Evolutionary conservation across 2,329 filamentous ascomycete genomes (phyloP), one percentile per base, ranked within the genome.

Genomic region (Penicillium aurantiogriseum): DNA sequence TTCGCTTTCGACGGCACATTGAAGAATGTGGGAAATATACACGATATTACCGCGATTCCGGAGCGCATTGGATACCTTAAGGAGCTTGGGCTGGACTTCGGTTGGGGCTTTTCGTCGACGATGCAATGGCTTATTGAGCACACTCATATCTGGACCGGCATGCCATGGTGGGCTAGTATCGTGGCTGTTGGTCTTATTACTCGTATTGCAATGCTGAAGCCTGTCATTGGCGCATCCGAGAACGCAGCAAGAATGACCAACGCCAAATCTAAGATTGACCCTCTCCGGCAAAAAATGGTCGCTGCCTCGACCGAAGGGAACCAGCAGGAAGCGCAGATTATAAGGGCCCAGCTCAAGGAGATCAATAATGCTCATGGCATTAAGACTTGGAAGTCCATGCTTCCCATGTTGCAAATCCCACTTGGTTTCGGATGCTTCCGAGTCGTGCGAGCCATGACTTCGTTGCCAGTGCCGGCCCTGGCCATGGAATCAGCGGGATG

Each of bases 151-250:
- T 88, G 83, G 66, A 78, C 71, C 7, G 91, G 88, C 36, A 76
- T 91, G 54, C 90, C 91, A 13, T 97, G 94, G 94, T 92, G 90
- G 81, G 86, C 79, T 2, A 85, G 89, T 58, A 89, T 97, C 66
- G 74, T 88, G 44, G 74, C 81, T 5, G 83, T 88, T 0, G 87
- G 88, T 35, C 35, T 92, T 1, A 57, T 85, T 7, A 77, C 92
- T 59, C 90, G 93, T 60, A 57, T 81, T 9, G 69, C 78, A 47
- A 80, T 94, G 63, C 80, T 93, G 67, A 85, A 88, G 59, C 83
- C 90, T 15, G 85, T 85, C 63, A 70, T 90, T 25, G 71, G 76
- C 36, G 83, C 85, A 17, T 82, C 86, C 43, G 85, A 91, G 68
- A 83, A 83, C 52, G 75, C 79, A 38, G 86, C 88, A 23, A 84